Conservation (phyloP, 2,329 filamentous ascomycete species). For the Monosporascus sp. region DNA sequence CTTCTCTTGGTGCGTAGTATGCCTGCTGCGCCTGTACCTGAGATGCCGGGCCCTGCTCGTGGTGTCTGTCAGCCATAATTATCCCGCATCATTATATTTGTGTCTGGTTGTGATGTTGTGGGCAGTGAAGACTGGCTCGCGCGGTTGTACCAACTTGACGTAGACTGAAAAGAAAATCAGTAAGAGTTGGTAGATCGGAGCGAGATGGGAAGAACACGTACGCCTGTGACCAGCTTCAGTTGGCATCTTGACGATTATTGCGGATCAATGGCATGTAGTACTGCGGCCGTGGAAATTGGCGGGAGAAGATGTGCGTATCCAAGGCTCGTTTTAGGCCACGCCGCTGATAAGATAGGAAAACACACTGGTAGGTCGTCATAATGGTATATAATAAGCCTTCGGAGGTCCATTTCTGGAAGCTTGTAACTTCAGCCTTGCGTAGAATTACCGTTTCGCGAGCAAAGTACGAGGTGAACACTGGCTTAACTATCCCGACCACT, state of each 20-base stretch:
- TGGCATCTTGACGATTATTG: constrained; percentile 5
- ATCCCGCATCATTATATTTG: background rate
- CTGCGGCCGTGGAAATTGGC: no score
- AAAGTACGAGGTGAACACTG: no score
- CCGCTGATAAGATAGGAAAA: no score
- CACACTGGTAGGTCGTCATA: no score
- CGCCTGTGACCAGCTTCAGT: constrained; percentile 12
- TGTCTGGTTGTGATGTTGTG: background rate
- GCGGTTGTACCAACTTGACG: constrained; percentile 10
- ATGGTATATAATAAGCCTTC: no score
- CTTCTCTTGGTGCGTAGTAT: constrained; percentile 9
- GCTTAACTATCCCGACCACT: no score
- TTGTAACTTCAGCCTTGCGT: no score
- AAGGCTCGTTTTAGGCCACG: no score
- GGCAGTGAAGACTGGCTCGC: background rate
- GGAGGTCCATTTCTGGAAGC: no score
- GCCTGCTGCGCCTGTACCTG: constrained; percentile 10
- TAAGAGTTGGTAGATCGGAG: background rate
- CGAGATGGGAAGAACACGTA: background rate
- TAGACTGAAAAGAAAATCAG: constrained; percentile 7
- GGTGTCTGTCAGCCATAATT: constrained; percentile 4
- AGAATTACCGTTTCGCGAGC: no score
- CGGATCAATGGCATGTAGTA: no score
- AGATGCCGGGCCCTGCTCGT: constrained; percentile 11
- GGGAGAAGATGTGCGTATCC: no score